Percentiles rank a stretch among this genome's conserved stretches.
Evolutionary conservation across 176 grass and related monocot genomes (phyloP).

Genomic region (Poa annua): DNA sequence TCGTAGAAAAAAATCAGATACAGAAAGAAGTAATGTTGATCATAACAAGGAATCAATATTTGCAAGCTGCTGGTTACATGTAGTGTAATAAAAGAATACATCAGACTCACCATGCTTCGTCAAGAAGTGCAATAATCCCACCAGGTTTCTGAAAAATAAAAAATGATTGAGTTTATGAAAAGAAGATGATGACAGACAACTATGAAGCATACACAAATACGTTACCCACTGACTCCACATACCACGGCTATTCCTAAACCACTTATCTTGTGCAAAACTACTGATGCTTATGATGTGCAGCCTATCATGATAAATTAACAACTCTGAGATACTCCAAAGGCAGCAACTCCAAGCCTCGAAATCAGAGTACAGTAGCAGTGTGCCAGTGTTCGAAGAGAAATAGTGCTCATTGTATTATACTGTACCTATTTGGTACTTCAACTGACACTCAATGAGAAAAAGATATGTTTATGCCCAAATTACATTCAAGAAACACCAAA

Average conservation of each 20-base stretch:
- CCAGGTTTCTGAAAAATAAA: constrained; percentile 77
- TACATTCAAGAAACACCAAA: constrained; percentile 32
- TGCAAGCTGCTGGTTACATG: constrained; percentile 15
- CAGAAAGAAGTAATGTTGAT: constrained; percentile 39
- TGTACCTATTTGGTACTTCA: constrained; percentile 20
- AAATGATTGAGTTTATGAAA: constrained; percentile 21
- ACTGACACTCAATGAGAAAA: not conserved
- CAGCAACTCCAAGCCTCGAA: constrained; percentile 16
- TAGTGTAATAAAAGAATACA: constrained; percentile 33
- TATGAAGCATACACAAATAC: not conserved
- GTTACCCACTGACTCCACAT: not conserved
- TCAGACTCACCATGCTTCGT: constrained; percentile 86
- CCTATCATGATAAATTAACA: constrained; percentile 18
- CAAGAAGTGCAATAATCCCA: constrained; percentile 84
- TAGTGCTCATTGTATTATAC: constrained; percentile 3
- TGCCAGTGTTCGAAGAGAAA: constrained; percentile 6
- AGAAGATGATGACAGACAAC: constrained; percentile 2
- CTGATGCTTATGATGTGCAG: constrained; percentile 10
- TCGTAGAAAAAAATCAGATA: not conserved
- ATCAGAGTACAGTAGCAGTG: constrained; percentile 14
- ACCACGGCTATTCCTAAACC: not conserved
- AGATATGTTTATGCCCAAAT: not conserved
- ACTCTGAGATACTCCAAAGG: constrained; percentile 4
- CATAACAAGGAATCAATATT: constrained; percentile 39
- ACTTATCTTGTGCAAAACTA: constrained; percentile 21